Conservation (phyloP, 2,329 filamentous ascomycete species). For the Dryadomyces quercus-mongolicae region DNA sequence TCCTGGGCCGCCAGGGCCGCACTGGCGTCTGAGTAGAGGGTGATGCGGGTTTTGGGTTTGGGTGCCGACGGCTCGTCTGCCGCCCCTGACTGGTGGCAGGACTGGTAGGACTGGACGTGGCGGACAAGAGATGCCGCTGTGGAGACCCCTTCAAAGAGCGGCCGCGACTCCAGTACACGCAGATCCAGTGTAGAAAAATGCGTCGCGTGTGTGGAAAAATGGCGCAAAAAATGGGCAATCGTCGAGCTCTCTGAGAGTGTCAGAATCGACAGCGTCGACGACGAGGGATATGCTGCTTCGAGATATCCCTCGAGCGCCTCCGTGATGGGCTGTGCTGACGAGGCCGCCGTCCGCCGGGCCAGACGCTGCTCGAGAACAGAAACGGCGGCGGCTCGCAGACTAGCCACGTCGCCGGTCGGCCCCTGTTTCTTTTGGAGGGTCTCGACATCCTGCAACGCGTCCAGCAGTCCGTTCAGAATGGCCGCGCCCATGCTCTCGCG, state of each 20-base stretch:
- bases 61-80: conserved; percentile 10
- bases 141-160: conserved; percentile 51
- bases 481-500: conserved; percentile 55
- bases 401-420: conserved; percentile 6
- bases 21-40: conserved; percentile 47
- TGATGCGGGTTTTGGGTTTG: conserved; percentile 25
- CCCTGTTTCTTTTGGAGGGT: conserved; percentile 12
- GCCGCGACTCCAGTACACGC: conserved; percentile 53
- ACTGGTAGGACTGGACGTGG: no score
- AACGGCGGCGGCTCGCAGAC: conserved; percentile 9
- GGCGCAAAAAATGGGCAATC: conserved; percentile 35
- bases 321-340: conserved; percentile 14
- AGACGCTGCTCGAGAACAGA: conserved; percentile 11
- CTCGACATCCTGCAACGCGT: conserved; percentile 29
- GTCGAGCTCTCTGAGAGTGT: conserved; percentile 54
- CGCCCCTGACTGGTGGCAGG: conserved; percentile 14
- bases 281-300: no score
- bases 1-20: conserved; percentile 37
- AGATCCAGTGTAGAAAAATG: conserved; percentile 34
- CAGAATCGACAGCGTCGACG: conserved; percentile 32
- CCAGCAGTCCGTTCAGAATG: conserved; percentile 37
- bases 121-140: conserved; percentile 33
- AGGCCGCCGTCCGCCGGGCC: conserved; percentile 10
- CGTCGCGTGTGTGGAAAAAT: conserved; percentile 21
- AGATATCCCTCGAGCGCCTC: conserved; percentile 24